phyloP scores from a whole-genome alignment of 257 asterid genomes.

The Ophiorrhiza pumila region DNA sequence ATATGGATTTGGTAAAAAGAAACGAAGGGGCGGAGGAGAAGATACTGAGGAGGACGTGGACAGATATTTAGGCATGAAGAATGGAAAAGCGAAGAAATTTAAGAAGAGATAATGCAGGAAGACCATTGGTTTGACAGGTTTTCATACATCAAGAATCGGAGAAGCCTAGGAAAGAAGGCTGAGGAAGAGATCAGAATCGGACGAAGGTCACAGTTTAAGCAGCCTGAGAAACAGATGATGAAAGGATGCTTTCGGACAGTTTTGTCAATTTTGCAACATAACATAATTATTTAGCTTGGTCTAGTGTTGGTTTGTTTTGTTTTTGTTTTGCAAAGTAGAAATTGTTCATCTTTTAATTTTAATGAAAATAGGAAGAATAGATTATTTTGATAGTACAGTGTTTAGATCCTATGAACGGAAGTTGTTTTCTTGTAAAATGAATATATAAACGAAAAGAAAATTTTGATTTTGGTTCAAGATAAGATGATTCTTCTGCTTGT shows the following conservation, averaged over 20 bases:
- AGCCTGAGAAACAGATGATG: no score
- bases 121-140: background rate
- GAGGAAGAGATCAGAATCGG: no score
- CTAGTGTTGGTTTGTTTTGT: background rate
- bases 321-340: background rate
- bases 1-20: background rate
- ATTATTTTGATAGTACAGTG: background rate
- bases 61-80: background rate
- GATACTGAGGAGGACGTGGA: slow-evolving; percentile 10
- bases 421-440: background rate
- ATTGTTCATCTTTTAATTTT: background rate
- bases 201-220: no score
- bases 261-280: background rate
- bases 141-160: background rate
- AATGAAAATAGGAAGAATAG: background rate
- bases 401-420: background rate
- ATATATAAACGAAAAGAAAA: no score
- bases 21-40: slow-evolving; percentile 10
- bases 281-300: background rate
- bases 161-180: no score
- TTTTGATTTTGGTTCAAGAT: no score
- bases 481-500: no score
- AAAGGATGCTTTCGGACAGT: no score
- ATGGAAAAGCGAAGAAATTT: slow-evolving; percentile 1
- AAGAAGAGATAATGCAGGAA: slow-evolving; percentile 1